phyloP scores from a whole-genome alignment of 768 basidiomycete species.

The Suillus clintonianus region DNA sequence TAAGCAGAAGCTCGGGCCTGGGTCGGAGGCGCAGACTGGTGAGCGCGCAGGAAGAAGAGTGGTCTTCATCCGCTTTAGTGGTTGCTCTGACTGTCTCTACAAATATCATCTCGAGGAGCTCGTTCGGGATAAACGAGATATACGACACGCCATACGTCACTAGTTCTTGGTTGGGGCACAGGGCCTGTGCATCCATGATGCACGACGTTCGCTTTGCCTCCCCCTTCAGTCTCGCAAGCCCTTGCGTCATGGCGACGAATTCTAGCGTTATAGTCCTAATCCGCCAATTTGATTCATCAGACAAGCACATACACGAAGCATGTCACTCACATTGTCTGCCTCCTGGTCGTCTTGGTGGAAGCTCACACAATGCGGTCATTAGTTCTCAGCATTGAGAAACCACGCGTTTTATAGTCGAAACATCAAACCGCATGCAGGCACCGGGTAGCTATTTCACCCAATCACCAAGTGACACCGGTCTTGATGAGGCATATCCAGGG shows the following conservation, averaged over 20 bases:
- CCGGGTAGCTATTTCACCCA: neutral
- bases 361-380: neutral
- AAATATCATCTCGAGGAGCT: slow-evolving; percentile 29
- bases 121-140: slow-evolving; percentile 26
- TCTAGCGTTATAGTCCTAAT: slow-evolving; percentile 5
- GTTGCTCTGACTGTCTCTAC: slow-evolving; percentile 15
- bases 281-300: neutral
- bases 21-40: neutral
- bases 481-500: slow-evolving; percentile 4
- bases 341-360: neutral
- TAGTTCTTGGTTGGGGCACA: slow-evolving; percentile 12
- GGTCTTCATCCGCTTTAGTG: neutral
- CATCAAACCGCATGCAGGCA: neutral
- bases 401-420: neutral
- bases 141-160: slow-evolving; percentile 1
- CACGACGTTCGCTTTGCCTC: slow-evolving; percentile 19
- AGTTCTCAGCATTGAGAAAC: neutral
- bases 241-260: slow-evolving; percentile 12
- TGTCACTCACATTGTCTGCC: neutral
- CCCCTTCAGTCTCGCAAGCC: slow-evolving; percentile 16
- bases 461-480: neutral
- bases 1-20: slow-evolving; percentile 36
- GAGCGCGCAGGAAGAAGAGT: slow-evolving; percentile 1
- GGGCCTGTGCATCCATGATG: slow-evolving; percentile 20
- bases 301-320: neutral